Evolutionary conservation across 345 rosid species (phyloP).

Genomic region (Aquilaria yunnanensis): DNA sequence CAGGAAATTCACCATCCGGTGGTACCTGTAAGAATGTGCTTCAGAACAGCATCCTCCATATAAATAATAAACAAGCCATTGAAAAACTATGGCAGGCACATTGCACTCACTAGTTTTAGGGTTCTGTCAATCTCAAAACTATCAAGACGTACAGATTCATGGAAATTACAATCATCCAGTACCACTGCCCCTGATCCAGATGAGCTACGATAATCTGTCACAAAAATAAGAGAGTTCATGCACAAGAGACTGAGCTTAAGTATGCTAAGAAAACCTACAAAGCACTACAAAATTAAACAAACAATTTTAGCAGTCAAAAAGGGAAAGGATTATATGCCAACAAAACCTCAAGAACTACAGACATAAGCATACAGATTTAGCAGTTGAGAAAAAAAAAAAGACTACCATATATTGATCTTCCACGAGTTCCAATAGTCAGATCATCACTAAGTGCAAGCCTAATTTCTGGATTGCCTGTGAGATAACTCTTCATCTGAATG

Average conservation of each 20-base stretch:
- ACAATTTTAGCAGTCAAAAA: no score
- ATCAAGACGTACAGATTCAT: slow-evolving; percentile 96
- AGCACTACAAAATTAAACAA: no score
- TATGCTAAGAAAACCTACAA: no score
- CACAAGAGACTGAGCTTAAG: no score
- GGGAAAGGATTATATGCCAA: no score
- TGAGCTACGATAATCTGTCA: slow-evolving; percentile 76
- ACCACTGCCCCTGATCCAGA: slow-evolving; percentile 74
- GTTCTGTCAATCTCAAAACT: slow-evolving; percentile 87
- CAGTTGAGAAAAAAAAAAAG: no score
- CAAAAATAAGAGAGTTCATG: not conserved
- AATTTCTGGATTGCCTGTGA: slow-evolving; percentile 94
- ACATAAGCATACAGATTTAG: no score
- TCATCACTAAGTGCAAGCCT: slow-evolving; percentile 95
- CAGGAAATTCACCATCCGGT: slow-evolving; percentile 99
- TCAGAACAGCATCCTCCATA: no score
- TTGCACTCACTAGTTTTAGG: slow-evolving; percentile 69
- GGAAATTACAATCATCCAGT: slow-evolving; percentile 98
- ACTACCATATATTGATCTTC: slow-evolving; percentile 74
- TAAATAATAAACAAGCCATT: slow-evolving; percentile 10
- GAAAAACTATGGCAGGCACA: not conserved
- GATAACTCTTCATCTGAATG: slow-evolving; percentile 99
- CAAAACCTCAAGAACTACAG: no score
- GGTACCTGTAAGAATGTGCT: slow-evolving; percentile 56
- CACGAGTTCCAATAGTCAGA: slow-evolving; percentile 73